These are phyloP conservation scores for Iris macrosiphon DNA, from an alignment of 106 monocot species.

Conservation along the genomic window DNA sequence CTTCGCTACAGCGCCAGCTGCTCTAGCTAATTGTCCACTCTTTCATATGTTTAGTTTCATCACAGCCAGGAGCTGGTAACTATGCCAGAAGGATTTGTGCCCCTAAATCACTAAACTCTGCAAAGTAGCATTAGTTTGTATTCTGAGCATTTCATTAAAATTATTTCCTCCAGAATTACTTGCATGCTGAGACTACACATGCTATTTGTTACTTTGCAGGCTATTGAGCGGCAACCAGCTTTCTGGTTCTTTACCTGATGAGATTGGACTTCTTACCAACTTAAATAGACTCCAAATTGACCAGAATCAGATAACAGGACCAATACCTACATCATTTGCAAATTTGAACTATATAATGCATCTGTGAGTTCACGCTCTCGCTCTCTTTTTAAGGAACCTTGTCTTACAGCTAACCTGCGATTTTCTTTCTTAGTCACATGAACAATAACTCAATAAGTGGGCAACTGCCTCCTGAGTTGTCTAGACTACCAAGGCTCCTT, in stretches of 20 bases:
- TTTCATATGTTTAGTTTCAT: too few species aligned
- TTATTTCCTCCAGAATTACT: too few species aligned
- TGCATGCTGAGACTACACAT: too few species aligned
- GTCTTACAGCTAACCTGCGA: neutral
- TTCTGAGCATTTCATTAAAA: too few species aligned
- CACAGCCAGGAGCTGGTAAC: too few species aligned
- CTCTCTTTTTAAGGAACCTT: neutral
- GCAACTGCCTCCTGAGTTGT: conserved; percentile 75
- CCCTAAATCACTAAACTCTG: too few species aligned
- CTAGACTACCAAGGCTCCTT: conserved; percentile 45
- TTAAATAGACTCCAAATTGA: conserved; percentile 86
- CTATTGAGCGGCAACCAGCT: conserved; percentile 82
- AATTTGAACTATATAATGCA: conserved; percentile 59
- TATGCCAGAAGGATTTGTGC: too few species aligned
- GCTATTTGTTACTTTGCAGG: conserved; percentile 29
- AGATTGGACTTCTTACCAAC: conserved; percentile 70
- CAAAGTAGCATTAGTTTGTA: too few species aligned
- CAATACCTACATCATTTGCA: conserved; percentile 82
- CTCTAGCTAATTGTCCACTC: too few species aligned
- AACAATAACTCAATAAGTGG: conserved; percentile 97
- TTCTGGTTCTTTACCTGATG: conserved; percentile 77
- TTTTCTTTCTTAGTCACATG: conserved; percentile 66
- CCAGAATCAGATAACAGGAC: conserved; percentile 75
- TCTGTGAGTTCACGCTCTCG: conserved; percentile 58
- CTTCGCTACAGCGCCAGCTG: too few species aligned